Evolutionary conservation across 2,329 filamentous ascomycete genomes (phyloP).

Genomic region (Diaporthe sp.): DNA sequence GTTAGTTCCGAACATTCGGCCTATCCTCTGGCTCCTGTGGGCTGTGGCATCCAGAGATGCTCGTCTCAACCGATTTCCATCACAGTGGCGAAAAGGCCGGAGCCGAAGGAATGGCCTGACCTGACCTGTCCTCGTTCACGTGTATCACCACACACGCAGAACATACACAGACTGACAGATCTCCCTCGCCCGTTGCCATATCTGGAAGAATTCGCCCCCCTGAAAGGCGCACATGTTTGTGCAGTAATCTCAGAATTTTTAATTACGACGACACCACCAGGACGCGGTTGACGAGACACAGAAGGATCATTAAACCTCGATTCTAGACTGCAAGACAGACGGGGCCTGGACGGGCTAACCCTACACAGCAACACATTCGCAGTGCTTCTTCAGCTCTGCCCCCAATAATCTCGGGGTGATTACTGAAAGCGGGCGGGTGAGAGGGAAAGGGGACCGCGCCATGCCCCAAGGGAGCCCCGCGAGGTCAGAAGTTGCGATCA

Average conservation of each 20-base stretch:
- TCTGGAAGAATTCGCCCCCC: slow-evolving; percentile 22
- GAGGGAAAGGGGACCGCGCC: neutral
- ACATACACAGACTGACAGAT: neutral
- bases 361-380: neutral
- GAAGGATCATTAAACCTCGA: slow-evolving; percentile 33
- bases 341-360: neutral
- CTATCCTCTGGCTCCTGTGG: neutral
- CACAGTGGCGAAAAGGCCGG: slow-evolving; percentile 10
- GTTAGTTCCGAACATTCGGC: neutral
- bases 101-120: neutral
- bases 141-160: neutral
- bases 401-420: neutral
- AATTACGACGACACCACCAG: slow-evolving; percentile 11
- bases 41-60: neutral
- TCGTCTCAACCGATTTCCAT: neutral
- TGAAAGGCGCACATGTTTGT: slow-evolving; percentile 22
- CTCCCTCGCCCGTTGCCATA: neutral
- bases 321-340: slow-evolving; percentile 14
- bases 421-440: neutral
- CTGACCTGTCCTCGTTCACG: neutral
- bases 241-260: neutral
- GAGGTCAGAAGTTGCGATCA: slow-evolving; percentile 40
- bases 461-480: slow-evolving; percentile 8
- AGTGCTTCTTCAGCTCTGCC: neutral
- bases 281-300: slow-evolving; percentile 11